phyloP scores from a whole-genome alignment of 805 yeast genomes.

The Candida ficus region DNA sequence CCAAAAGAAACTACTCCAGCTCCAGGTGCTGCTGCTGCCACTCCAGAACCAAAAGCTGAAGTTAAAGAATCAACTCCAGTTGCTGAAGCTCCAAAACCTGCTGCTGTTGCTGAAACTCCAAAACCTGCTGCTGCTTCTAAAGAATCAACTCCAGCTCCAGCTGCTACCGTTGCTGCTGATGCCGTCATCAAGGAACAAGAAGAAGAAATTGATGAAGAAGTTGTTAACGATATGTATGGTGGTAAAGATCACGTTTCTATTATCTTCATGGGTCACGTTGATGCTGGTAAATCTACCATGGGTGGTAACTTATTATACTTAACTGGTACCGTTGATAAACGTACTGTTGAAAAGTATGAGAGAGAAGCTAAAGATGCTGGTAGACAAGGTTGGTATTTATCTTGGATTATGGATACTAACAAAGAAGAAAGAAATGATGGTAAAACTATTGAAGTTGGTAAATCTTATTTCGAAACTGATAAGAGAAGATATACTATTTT shows the following conservation, averaged over 20 bases:
- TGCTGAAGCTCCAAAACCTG: slow-evolving; percentile 23
- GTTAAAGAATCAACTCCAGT: slow-evolving; percentile 22
- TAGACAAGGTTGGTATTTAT: slow-evolving; percentile 98
- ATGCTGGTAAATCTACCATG: slow-evolving; percentile 99
- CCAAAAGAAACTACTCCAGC: slow-evolving; percentile 9
- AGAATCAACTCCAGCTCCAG: slow-evolving; percentile 16
- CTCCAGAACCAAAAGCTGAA: slow-evolving; percentile 19
- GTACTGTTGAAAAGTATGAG: slow-evolving; percentile 97
- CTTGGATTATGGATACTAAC: slow-evolving; percentile 99
- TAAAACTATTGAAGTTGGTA: slow-evolving; percentile 98
- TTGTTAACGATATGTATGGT: slow-evolving; percentile 90
- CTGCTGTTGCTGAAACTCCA: slow-evolving; percentile 20
- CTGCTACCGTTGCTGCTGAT: slow-evolving; percentile 32
- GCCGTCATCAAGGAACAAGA: slow-evolving; percentile 63
- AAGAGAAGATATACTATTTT: slow-evolving; percentile 96
- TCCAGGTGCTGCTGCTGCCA: slow-evolving; percentile 14
- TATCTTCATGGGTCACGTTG: slow-evolving; percentile 99
- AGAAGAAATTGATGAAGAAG: slow-evolving; percentile 77
- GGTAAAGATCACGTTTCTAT: slow-evolving; percentile 96
- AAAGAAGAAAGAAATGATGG: slow-evolving; percentile 99
- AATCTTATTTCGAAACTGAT: slow-evolving; percentile 95
- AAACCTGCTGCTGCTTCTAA: slow-evolving; percentile 19
- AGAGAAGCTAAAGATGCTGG: slow-evolving; percentile 99
- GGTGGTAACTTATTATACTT: slow-evolving; percentile 93
- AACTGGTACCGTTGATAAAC: slow-evolving; percentile 97